Conservation (phyloP, 768 basidiomycete genomes). For the Russula sp. region DNA sequence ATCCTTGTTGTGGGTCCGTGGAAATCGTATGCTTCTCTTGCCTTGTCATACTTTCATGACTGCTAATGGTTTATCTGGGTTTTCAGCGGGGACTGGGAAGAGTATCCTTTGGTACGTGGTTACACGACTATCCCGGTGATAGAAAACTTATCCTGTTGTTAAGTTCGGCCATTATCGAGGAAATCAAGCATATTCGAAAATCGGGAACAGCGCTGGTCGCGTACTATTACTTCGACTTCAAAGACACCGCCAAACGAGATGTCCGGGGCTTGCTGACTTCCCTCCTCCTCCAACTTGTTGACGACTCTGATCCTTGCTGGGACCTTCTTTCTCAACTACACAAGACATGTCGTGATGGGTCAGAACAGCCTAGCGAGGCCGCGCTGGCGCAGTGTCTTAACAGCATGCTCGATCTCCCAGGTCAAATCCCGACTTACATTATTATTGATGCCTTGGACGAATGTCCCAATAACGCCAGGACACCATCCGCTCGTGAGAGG, state of each 20-base stretch:
- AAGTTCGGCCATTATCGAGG: slow-evolving; percentile 6
- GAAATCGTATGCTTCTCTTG: neutral
- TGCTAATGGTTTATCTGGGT: neutral
- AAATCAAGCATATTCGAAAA: slow-evolving; percentile 7
- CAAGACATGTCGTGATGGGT: neutral
- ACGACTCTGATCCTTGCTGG: neutral
- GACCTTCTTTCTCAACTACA: neutral
- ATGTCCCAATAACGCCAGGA: neutral
- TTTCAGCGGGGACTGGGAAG: slow-evolving; percentile 10
- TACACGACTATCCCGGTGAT: neutral
- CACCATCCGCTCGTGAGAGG: neutral
- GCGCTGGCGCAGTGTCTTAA: neutral
- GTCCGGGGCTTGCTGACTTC: neutral
- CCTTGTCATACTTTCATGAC: no score
- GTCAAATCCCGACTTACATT: neutral
- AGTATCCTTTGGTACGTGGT: slow-evolving; percentile 9
- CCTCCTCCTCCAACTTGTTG: neutral
- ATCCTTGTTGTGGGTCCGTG: slow-evolving; percentile 12
- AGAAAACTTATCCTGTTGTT: neutral
- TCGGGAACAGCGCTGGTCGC: neutral
- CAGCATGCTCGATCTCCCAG: neutral
- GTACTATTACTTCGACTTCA: slow-evolving; percentile 1
- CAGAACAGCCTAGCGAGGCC: neutral
- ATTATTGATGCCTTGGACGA: neutral
- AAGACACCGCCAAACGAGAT: neutral